phyloP scores from a whole-genome alignment of 148 eudicot genomes.

The Rhododendron mucronatum region DNA sequence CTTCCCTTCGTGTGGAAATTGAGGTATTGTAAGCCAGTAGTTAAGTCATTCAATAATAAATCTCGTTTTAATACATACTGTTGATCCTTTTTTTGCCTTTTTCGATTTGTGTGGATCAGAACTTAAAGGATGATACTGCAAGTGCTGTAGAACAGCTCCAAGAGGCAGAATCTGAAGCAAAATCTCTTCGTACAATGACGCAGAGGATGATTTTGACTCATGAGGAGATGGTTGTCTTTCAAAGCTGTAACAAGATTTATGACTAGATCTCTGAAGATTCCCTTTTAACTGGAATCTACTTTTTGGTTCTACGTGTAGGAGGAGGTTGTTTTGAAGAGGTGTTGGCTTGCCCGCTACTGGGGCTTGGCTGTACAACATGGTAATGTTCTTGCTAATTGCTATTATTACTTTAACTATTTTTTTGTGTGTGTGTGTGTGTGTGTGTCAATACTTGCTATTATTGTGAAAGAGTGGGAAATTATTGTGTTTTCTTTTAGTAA shows the following conservation, averaged over 20 bases:
- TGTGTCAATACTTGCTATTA: not conserved
- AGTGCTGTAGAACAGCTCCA: slow-evolving; percentile 56
- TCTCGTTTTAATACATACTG: not conserved
- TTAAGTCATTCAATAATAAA: not conserved
- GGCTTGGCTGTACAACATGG: slow-evolving; percentile 86
- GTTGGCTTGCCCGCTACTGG: slow-evolving; percentile 99
- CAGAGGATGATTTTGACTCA: slow-evolving; percentile 92
- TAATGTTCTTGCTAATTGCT: slow-evolving; percentile 25
- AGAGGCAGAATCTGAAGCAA: slow-evolving; percentile 89
- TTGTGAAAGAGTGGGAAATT: not conserved
- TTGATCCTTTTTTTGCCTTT: not conserved
- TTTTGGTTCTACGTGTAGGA: slow-evolving; percentile 40
- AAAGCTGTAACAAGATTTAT: slow-evolving; percentile 11
- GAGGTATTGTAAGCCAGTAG: slow-evolving; percentile 45
- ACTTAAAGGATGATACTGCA: slow-evolving; percentile 58
- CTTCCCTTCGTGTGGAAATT: slow-evolving; percentile 60
- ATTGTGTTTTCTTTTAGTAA: not conserved
- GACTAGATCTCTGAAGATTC: slow-evolving; percentile 1
- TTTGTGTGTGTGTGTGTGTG: not conserved
- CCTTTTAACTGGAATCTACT: slow-evolving; percentile 6
- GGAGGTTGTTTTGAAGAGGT: slow-evolving; percentile 97
- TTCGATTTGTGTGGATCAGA: slow-evolving; percentile 36
- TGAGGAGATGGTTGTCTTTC: slow-evolving; percentile 83
- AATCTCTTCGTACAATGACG: slow-evolving; percentile 80
- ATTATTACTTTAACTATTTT: not conserved